These are phyloP conservation scores for Pholiota microspora DNA, from an alignment of 768 basidiomycete species.

Conservation along the genomic window DNA sequence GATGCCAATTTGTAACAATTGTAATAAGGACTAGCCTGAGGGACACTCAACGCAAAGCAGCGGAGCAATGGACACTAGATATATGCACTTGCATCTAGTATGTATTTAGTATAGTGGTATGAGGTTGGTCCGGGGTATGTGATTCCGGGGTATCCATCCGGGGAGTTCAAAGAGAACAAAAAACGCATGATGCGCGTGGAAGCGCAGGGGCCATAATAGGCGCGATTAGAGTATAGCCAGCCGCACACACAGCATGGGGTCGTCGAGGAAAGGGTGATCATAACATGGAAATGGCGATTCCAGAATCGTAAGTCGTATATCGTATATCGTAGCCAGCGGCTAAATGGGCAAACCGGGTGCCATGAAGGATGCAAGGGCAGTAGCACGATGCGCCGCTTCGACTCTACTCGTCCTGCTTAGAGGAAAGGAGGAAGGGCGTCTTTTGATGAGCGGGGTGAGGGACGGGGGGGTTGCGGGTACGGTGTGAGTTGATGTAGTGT, in stretches of 20 bases:
- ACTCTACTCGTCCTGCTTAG: not conserved
- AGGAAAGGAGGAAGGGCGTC: slow-evolving; percentile 5
- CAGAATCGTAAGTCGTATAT: not conserved
- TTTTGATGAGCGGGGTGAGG: not conserved
- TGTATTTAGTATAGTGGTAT: not conserved
- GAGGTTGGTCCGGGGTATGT: no score
- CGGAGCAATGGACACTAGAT: no score
- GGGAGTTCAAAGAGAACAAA: no score
- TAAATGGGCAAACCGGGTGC: slow-evolving; percentile 2
- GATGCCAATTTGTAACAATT: no score
- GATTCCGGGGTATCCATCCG: no score
- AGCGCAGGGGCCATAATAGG: no score
- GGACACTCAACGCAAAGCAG: no score
- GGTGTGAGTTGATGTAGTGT: not conserved
- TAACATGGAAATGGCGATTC: not conserved
- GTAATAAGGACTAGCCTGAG: no score
- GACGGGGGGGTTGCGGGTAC: not conserved
- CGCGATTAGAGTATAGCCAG: no score
- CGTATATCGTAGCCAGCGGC: not conserved
- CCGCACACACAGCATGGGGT: no score
- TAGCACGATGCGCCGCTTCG: not conserved
- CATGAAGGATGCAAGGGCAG: slow-evolving; percentile 1
- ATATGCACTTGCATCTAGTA: not conserved
- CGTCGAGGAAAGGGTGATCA: not conserved
- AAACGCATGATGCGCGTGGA: no score